Conservation (phyloP, 371 early-diverging fungal species). For the Mortierella sp. region DNA sequence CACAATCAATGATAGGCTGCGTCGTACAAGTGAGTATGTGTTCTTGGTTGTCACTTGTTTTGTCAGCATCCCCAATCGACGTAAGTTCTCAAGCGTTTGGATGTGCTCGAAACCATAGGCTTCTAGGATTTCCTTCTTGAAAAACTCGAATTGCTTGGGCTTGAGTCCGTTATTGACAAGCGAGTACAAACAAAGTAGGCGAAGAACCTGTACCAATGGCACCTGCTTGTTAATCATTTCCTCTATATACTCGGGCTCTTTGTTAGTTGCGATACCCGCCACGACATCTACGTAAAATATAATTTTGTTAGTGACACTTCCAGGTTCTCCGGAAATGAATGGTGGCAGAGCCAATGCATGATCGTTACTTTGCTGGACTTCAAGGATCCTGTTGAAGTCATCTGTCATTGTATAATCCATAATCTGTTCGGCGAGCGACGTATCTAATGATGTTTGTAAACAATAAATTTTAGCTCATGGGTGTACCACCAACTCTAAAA, state of each 20-base stretch:
- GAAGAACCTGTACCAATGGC: conserved; percentile 79
- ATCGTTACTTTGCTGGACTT: conserved; percentile 88
- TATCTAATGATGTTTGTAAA: conserved; percentile 65
- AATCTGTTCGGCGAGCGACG: conserved; percentile 87
- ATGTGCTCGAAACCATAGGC: conserved; percentile 94
- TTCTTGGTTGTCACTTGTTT: conserved; percentile 64
- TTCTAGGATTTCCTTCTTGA: conserved; percentile 84
- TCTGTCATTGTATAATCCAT: conserved; percentile 81
- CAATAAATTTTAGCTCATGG: not conserved
- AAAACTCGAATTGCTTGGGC: conserved; percentile 81
- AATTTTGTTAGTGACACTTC: not conserved
- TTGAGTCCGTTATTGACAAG: conserved; percentile 86
- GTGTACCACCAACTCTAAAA: too few species aligned
- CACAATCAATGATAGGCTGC: conserved; percentile 83
- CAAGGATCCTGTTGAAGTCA: conserved; percentile 84
- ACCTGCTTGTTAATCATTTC: conserved; percentile 84
- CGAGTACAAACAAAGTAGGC: conserved; percentile 88
- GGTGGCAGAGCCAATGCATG: not conserved
- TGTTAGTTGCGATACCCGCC: conserved; percentile 77
- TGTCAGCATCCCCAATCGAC: conserved; percentile 74
- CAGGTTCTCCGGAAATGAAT: not conserved
- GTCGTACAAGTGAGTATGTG: conserved; percentile 70
- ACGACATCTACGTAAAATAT: conserved; percentile 72
- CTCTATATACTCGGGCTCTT: conserved; percentile 85
- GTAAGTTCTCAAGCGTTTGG: conserved; percentile 83